These are phyloP conservation scores for Vanrija sp. DNA, from an alignment of 1,284 basidiomycete genomes.

Conservation along the genomic window DNA sequence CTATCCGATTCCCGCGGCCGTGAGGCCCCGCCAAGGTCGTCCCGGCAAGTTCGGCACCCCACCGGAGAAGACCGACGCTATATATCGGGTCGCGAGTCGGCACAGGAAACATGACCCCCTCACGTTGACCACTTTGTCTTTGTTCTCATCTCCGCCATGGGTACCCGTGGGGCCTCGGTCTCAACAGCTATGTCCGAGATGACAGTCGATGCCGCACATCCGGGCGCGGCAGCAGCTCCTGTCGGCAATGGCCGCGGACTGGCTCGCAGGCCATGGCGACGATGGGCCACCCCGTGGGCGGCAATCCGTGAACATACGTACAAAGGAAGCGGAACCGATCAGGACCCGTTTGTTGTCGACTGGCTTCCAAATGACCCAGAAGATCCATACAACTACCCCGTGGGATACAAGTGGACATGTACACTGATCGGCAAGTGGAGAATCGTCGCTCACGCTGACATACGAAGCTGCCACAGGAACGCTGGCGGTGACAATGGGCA, in stretches of 20 bases:
- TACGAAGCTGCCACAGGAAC: conserved; percentile 13
- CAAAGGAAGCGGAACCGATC: conserved; percentile 36
- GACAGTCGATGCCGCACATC: no score
- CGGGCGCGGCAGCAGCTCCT: no score
- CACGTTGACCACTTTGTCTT: no score
- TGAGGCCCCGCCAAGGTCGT: no score
- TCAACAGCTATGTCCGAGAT: no score
- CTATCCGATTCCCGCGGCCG: no score
- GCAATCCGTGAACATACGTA: conserved; percentile 1
- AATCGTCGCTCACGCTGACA: neutral
- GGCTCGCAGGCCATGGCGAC: conserved; percentile 4
- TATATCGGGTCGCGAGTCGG: no score
- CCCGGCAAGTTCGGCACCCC: no score
- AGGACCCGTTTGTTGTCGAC: conserved; percentile 46
- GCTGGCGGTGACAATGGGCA: conserved; percentile 20
- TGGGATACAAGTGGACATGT: conserved; percentile 31
- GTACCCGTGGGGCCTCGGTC: no score
- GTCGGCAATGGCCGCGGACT: neutral
- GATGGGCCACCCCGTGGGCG: conserved; percentile 6
- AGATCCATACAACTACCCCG: conserved; percentile 27
- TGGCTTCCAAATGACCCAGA: conserved; percentile 30
- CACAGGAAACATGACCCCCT: no score
- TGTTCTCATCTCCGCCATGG: no score
- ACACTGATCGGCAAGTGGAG: conserved; percentile 15
- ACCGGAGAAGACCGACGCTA: no score